These are phyloP conservation scores for Pichia sp. DNA, from an alignment of 1,139 yeast species.

Conservation along the genomic window DNA sequence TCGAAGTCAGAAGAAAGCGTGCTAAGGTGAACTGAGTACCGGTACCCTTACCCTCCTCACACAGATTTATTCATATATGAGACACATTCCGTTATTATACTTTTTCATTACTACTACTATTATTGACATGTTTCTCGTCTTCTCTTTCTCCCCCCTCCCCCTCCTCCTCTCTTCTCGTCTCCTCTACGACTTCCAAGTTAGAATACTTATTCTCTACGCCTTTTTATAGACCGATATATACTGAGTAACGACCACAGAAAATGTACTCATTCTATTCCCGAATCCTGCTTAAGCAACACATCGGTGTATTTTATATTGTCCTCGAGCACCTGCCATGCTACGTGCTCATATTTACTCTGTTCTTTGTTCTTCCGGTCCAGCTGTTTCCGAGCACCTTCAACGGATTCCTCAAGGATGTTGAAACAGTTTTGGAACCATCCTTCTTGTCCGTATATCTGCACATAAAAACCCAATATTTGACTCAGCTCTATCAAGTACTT, in stretches of 20 bases:
- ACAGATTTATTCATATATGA: too few species aligned
- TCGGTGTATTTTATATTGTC: conserved; percentile 16
- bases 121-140: too few species aligned
- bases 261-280: neutral
- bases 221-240: neutral
- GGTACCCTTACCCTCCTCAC: neutral
- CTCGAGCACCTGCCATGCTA: conserved; percentile 7
- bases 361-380: neutral
- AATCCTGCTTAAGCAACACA: neutral
- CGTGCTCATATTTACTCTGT: conserved; percentile 1
- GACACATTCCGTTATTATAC: too few species aligned
- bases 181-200: too few species aligned
- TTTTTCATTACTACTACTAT: too few species aligned
- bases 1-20: conserved; percentile 27
- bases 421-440: conserved; percentile 17
- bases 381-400: neutral
- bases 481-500: conserved; percentile 15
- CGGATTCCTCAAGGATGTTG: neutral
- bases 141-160: too few species aligned
- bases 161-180: too few species aligned
- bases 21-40: neutral
- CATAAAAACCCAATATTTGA: conserved; percentile 18
- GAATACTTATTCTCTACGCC: too few species aligned
- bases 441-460: neutral
- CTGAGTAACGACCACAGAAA: neutral